Evolutionary conservation across 805 yeast genomes (phyloP), one percentile per base, ranked within the genome.

Genomic region (Tetrapisispora iriomotensis): DNA sequence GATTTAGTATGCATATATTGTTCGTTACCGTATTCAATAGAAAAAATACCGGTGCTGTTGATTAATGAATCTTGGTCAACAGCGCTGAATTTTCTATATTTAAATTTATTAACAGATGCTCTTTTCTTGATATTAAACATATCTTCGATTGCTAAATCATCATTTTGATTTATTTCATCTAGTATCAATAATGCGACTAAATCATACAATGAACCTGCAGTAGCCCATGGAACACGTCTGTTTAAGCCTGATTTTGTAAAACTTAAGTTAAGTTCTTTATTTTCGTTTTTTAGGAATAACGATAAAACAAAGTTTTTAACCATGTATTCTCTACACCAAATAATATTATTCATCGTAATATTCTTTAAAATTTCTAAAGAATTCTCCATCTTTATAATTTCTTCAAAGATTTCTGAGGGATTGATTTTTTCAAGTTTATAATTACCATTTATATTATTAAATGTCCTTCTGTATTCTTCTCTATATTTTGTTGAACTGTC

Each of bases 261-360:
- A 42, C 47, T 47, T 10, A 53, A 41, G 18, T 40, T 36, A 24
- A 50, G 29, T 14, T 30, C 32, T 23, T n/a, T 33, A 8, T 39
- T 12, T 14, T 32, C 17, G 22, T 29, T 27, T 17, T 28, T 17
- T 26, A 29, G 22, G 14, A 25, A 31, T 19, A 29, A 28, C 7
- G 40, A 31, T 6, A 32, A 21, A 2, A 57, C 47, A 30, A 51
- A 51, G 20, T 47, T 42, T 37, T 50, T 52, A 8, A 58, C 47
- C 54, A 57, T 55, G 13, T 39, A 44, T 38, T 54, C 58, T 36
- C 54, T 51, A 37, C 60, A 55, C 63, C 63, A 58, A 17, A 54
- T 54, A 18, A 48, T 49, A 21, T 48, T 45, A 25, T 56, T 54
- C 48, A 58, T 47, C 10, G 43, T 45, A 13, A 57, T 29, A 19